Conservation (phyloP, 495 filamentous ascomycete genomes). For the Chaetomium cochliodes region DNA sequence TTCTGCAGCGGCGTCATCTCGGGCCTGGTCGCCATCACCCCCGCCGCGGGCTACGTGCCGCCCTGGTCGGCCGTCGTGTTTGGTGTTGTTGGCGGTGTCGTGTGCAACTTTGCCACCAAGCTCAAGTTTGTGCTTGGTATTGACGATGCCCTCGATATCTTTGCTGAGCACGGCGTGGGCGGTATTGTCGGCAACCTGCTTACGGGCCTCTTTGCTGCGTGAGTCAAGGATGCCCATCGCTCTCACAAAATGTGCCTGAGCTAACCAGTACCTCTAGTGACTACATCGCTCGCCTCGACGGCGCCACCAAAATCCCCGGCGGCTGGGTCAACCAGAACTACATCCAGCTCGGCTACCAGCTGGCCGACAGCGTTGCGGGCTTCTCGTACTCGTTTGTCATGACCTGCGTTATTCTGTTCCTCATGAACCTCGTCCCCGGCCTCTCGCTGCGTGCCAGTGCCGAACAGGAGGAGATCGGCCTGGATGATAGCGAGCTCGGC, state of each 20-base stretch:
- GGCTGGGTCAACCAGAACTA: conserved; percentile 94
- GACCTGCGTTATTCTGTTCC: conserved; percentile 83
- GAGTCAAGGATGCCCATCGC: not conserved
- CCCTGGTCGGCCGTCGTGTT: conserved; percentile 90
- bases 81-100: conserved; percentile 76
- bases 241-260: not conserved
- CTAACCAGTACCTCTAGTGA: conserved; percentile 40
- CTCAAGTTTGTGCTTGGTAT: conserved; percentile 86
- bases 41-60: conserved; percentile 84
- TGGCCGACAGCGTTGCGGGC: conserved; percentile 86
- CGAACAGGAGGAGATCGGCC: conserved; percentile 86
- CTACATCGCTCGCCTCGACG: conserved; percentile 89
- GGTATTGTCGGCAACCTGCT: conserved; percentile 87
- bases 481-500: conserved; percentile 94
- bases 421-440: conserved; percentile 87
- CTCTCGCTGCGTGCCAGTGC: conserved; percentile 77
- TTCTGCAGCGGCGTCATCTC: conserved; percentile 96
- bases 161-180: conserved; percentile 87
- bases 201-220: conserved; percentile 89
- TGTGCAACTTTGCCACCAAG: conserved; percentile 96
- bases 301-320: conserved; percentile 64
- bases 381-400: conserved; percentile 86
- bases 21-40: conserved; percentile 92
- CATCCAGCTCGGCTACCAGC: conserved; percentile 85
- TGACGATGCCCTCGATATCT: conserved; percentile 93